phyloP scores from a whole-genome alignment of 106 monocot species.

The Platanthera guangdongensis region DNA sequence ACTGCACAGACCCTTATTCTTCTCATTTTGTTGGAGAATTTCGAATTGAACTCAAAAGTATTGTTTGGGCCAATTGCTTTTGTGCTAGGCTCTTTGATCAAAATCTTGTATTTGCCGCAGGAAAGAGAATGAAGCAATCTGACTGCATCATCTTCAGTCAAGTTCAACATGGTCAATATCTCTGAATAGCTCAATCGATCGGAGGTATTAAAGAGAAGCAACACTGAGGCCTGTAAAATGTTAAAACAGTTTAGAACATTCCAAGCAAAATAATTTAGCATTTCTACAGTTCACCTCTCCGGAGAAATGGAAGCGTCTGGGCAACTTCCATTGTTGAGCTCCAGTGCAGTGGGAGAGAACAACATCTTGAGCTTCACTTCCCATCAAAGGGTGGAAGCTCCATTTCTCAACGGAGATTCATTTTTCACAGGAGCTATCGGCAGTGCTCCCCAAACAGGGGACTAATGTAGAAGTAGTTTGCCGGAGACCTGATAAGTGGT shows the following conservation, averaged over 20 bases:
- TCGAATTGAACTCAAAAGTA: conserved; percentile 56
- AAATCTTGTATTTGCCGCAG: conserved; percentile 63
- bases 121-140: conserved; percentile 73
- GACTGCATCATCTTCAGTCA: conserved; percentile 66
- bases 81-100: conserved; percentile 52
- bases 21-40: conserved; percentile 67
- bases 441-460: too few relatives aligned
- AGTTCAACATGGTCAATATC: conserved; percentile 49
- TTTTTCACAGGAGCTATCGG: too few relatives aligned
- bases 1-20: conserved; percentile 47
- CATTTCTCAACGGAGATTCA: too few relatives aligned
- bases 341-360: too few relatives aligned
- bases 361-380: too few relatives aligned
- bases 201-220: conserved; percentile 56
- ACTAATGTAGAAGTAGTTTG: neutral
- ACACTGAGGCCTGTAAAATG: conserved; percentile 33
- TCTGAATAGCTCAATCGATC: conserved; percentile 66
- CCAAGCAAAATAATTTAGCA: neutral
- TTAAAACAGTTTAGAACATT: neutral
- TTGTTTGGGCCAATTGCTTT: conserved; percentile 38
- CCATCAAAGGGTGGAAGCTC: too few relatives aligned
- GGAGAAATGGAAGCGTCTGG: too few relatives aligned
- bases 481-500: conserved; percentile 63
- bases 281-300: too few relatives aligned
- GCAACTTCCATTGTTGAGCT: too few relatives aligned